Conservation (phyloP, 228 moss, liverwort and hornwort genomes). For the Sphagnum fallax region DNA sequence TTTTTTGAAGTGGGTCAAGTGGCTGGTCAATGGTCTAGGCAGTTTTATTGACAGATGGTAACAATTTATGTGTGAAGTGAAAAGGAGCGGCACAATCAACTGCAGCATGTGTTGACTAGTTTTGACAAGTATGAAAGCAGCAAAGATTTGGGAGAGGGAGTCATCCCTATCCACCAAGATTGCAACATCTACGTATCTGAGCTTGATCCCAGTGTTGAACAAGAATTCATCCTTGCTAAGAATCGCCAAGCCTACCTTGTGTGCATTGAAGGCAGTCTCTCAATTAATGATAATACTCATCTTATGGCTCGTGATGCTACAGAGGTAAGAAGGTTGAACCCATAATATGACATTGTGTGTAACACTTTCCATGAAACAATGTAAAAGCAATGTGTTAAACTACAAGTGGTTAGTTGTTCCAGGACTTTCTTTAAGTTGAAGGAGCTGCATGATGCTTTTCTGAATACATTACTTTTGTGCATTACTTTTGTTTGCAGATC, state of each 20-base stretch:
- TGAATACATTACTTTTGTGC: neutral
- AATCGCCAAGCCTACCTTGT: conserved; percentile 75
- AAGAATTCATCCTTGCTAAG: conserved; percentile 53
- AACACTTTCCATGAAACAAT: neutral
- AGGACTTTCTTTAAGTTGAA: neutral
- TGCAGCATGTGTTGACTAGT: conserved; percentile 73
- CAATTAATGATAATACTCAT: conserved; percentile 34
- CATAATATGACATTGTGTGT: neutral
- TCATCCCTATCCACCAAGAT: conserved; percentile 85
- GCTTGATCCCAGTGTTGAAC: conserved; percentile 51
- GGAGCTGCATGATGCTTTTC: neutral
- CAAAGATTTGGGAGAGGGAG: conserved; percentile 61
- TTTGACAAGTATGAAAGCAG: conserved; percentile 40
- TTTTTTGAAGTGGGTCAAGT: too few relatives aligned
- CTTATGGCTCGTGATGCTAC: conserved; percentile 65
- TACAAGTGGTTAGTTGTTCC: too few relatives aligned
- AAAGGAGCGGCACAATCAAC: conserved; percentile 62
- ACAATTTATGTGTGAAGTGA: conserved; percentile 28
- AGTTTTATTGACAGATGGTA: too few relatives aligned
- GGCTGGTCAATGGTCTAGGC: too few relatives aligned
- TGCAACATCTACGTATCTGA: conserved; percentile 71
- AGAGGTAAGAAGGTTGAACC: conserved; percentile 37
- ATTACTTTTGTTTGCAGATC: conserved; percentile 42
- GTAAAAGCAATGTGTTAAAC: neutral
- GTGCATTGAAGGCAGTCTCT: conserved; percentile 69